Base-by-base conservation (phyloP, 345 rosid species). In the Odontarrhena argentea region DNA sequence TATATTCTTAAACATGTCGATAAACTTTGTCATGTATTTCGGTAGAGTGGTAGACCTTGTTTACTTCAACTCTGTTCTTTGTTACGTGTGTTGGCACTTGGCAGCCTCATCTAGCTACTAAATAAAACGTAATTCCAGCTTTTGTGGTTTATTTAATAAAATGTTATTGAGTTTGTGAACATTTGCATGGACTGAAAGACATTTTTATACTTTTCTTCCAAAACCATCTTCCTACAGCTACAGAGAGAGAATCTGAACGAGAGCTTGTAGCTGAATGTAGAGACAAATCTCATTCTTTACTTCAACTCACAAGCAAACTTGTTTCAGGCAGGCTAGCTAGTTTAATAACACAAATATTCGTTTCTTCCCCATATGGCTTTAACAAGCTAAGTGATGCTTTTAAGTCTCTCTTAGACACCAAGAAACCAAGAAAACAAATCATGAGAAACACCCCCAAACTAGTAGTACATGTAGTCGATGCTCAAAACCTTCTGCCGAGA, bases 401-500 rank as follows among this genome's bases (percentile, higher is more conserved):
- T 82, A 81, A 67, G 69, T 22, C 54, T 66, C 60, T 35, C 67
- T 49, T 77, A 63, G 47, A 59, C 55, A 24, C 53, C 53, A 64
- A 78, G 73, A 77, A 74, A 67, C 68, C 53, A 45, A 35, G 52
- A 57, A 69, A 65, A 43, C 65, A 60, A 18, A 76, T 35, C 52
- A 67, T 55, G 75, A 77, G 78, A 81, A 76, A 53, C 69, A 71
- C 50, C 18, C 61, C 63, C 69, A 83, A 78, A 71, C 70, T 82
- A 37, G 77, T 81, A 6, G 76, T 84, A 40, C 76, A 86, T 43
- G 82, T 73, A 15, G 78, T 82, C 28, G 86, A 79, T 80, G 82
- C 85, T 67, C 84, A 71, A 63, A n/a, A 82, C 68, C 88, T 79
- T 66, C 71, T 75, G 78, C 84, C 83, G 14, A 78, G 68, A 83